These are phyloP conservation scores for Dactylellina sp. DNA, from an alignment of 2,329 filamentous ascomycete genomes.

Conservation along the genomic window DNA sequence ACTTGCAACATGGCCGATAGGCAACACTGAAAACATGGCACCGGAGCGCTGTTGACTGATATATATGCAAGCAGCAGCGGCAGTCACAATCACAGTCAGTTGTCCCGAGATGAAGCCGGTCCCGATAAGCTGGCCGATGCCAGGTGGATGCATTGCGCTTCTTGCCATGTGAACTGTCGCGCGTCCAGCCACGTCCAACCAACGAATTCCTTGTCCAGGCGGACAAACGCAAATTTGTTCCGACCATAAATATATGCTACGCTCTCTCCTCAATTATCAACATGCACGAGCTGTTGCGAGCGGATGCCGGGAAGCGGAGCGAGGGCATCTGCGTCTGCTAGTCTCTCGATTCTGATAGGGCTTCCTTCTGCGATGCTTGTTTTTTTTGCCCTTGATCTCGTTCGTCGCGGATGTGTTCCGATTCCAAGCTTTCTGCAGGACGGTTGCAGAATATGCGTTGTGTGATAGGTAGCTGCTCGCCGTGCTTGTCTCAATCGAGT, in stretches of 20 bases:
- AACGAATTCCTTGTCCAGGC: constrained; percentile 22
- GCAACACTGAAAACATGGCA: constrained; percentile 51
- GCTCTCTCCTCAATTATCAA: constrained; percentile 15
- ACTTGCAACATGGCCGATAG: constrained; percentile 24
- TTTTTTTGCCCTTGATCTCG: no score
- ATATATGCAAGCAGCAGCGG: constrained; percentile 43
- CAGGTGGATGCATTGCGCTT: constrained; percentile 33
- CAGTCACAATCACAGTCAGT: constrained; percentile 52
- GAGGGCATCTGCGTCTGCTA: no score
- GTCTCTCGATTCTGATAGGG: no score
- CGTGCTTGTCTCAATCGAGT: constrained; percentile 26
- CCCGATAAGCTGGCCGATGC: constrained; percentile 33
- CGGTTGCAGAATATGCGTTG: constrained; percentile 53
- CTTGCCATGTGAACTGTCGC: constrained; percentile 35
- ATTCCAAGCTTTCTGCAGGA: constrained; percentile 47
- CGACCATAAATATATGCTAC: no score
- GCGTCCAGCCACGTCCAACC: constrained; percentile 43
- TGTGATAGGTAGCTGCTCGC: constrained; percentile 37
- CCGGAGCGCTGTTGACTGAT: constrained; percentile 45
- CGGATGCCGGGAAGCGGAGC: constrained; percentile 44
- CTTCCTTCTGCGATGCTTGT: no score
- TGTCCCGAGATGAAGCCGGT: constrained; percentile 50
- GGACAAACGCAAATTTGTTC: constrained; percentile 21
- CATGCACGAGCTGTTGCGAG: constrained; percentile 45
- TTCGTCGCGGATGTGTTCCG: constrained; percentile 56